Base-by-base conservation (phyloP, 2,329 filamentous ascomycete species). In the Xylaria sp. region DNA sequence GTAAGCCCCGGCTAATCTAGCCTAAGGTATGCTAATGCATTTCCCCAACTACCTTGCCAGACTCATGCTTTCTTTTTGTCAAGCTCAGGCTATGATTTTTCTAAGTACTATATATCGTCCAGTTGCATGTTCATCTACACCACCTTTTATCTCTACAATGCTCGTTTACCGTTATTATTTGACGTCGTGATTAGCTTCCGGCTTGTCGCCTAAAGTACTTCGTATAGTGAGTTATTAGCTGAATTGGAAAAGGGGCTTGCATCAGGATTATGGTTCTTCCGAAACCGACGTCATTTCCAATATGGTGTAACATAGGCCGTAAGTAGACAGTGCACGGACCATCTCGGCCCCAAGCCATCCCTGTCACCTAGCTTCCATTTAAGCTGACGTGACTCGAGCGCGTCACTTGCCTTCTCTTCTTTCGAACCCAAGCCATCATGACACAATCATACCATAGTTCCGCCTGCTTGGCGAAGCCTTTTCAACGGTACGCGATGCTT, bases 401-500 rank as follows among this genome's bases (percentile, higher is more conserved):
- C 65, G 67, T 68, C 65, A 36, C 64, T 60, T n/a, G n/a, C 53
- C 64, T 67, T 61, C 62, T 69, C 60, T 62, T 66, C 68, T 70
- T 66, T 63, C 52, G 34, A 8, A 58, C 41, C 18, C 45, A 71
- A 72, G 55, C 69, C 66, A 72, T 67, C 62, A 76, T 76, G 75
- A 61, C 68, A 69, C 43, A 46, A 70, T 59, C 57, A 71, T 53
- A 55, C 43, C 36, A 59, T 57, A 25, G 46, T 48, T 61, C 60
- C 56, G 71, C 72, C 73, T 63, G 60, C 32, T 65, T 60, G 75
- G 72, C 71, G 61, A 66, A 53, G 52, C 25, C 66, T 52, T 62
- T 45, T 32, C 62, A 63, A 62, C 50, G 67, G 70, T 61, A 67
- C 66, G 71, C 53, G 55, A 76, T 78, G 72, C 66, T 68, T 53